phyloP scores from a whole-genome alignment of 768 basidiomycete species.

The Rhodosporidiobolus odoratus region DNA sequence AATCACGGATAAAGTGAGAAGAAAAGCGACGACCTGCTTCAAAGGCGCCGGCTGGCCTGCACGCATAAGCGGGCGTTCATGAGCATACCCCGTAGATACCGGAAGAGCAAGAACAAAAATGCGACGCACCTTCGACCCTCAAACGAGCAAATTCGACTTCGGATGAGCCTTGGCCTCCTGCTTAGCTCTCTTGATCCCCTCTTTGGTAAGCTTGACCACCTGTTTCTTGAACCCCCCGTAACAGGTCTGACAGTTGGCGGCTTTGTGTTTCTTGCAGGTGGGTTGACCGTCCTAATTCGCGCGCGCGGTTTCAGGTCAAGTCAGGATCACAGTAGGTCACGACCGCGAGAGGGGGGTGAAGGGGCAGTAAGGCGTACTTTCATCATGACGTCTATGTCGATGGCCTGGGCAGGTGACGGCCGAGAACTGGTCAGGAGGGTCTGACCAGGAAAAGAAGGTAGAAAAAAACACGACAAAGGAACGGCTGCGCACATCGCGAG shows the following conservation, averaged over 20 bases:
- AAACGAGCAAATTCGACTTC: constrained; percentile 19
- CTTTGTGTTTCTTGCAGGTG: constrained; percentile 30
- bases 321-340: constrained; percentile 7
- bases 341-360: neutral
- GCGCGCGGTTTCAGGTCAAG: neutral
- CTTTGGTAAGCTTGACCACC: neutral
- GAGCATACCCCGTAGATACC: too few relatives aligned
- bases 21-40: neutral
- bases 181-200: constrained; percentile 26
- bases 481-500: neutral
- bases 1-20: neutral
- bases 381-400: neutral
- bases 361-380: neutral
- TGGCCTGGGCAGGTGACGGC: neutral
- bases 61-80: neutral
- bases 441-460: neutral
- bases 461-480: neutral
- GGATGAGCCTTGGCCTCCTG: constrained; percentile 22
- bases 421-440: neutral
- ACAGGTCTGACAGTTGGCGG: constrained; percentile 11
- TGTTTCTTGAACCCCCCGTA: neutral
- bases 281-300: constrained; percentile 21
- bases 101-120: neutral
- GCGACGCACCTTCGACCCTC: neutral
- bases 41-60: too few relatives aligned